A percentile compares a stretch with the other conserved stretches of the same genome.
phyloP scores from a whole-genome alignment of 495 filamentous ascomycete genomes.

The Aspergillus steynii region DNA sequence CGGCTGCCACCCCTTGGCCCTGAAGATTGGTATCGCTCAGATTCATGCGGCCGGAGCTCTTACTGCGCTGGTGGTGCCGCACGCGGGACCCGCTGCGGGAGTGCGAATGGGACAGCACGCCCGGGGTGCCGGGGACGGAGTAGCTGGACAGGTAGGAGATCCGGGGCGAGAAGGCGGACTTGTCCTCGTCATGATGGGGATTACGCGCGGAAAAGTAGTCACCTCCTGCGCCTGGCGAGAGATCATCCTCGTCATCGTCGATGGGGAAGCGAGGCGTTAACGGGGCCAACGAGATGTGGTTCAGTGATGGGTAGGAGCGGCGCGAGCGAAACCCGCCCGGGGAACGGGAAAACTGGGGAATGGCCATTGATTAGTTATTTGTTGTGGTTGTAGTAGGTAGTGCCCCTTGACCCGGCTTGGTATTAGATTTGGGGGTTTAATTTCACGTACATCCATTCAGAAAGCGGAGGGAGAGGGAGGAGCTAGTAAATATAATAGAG shows the following conservation, averaged over 20 bases:
- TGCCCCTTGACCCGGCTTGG: background rate
- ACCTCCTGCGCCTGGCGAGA: conserved; percentile 17
- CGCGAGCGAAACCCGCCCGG: conserved; percentile 38
- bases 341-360: conserved; percentile 15
- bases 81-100: conserved; percentile 47
- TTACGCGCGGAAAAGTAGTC: conserved; percentile 33
- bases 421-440: background rate
- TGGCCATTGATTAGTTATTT: conserved; percentile 11
- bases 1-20: conserved; percentile 18
- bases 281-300: conserved; percentile 59
- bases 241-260: conserved; percentile 43
- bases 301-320: conserved; percentile 48
- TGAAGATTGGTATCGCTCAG: conserved; percentile 41
- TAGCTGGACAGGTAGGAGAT: conserved; percentile 46
- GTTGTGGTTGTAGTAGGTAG: background rate
- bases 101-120: conserved; percentile 44
- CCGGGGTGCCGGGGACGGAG: conserved; percentile 46
- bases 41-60: conserved; percentile 35
- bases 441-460: conserved; percentile 7
- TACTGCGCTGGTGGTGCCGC: conserved; percentile 39
- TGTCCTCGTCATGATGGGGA: background rate
- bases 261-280: conserved; percentile 66
- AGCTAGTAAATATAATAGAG: background rate
- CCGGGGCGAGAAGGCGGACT: conserved; percentile 22
- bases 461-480: background rate